Base-by-base conservation (phyloP, 1,284 basidiomycete species). In the Moesziomyces aphidis region DNA sequence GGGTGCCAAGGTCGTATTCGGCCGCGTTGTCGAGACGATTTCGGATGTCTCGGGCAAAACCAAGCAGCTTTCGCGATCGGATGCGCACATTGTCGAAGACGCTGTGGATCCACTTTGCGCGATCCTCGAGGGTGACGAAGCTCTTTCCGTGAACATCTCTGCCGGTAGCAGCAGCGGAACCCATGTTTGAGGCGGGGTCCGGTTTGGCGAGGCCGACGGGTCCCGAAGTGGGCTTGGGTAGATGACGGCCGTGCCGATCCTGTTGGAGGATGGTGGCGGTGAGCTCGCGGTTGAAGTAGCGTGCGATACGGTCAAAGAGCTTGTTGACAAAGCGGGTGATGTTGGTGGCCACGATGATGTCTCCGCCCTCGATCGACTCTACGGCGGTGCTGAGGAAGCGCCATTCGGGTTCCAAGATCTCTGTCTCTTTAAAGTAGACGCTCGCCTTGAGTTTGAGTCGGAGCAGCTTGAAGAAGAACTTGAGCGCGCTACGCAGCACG, bases 351-450 rank as follows among this genome's bases (percentile, higher is more conserved):
- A 99, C 95, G 17, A 97, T 88, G 61, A 92, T 87, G 46, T 97
- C 95, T 26, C 95, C 97, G 13, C 94, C 94, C 23, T 91, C 88
- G 23, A 95, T 92, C 44, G 92, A 93, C 83, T 95, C 88, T 55
- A 94, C 94, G 47, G 97, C 94, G 81, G 94, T 93, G 78, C 93
- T 94, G 85, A 99, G 91, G 47, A 97, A 97, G 46, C 92, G 91
- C 93, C 95, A 97, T 79, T 99, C 95, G 23, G 92, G 92, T 84
- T 99, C 97, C 34, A 99, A 89, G 24, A 98, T 91, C 82, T 99
- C 97, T 1, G 95, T 97, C 87, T 99, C 96, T 81, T 97, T 96
- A 87, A 97, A 97, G 85, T 96, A 93, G 55, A 95, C 92, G n/a
- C 92, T 93, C 70, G 92, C 93, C 86, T 96, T 96, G 56, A 99